phyloP scores from a whole-genome alignment of 1,139 yeast species.

The Blastobotrys buckinghamii region DNA sequence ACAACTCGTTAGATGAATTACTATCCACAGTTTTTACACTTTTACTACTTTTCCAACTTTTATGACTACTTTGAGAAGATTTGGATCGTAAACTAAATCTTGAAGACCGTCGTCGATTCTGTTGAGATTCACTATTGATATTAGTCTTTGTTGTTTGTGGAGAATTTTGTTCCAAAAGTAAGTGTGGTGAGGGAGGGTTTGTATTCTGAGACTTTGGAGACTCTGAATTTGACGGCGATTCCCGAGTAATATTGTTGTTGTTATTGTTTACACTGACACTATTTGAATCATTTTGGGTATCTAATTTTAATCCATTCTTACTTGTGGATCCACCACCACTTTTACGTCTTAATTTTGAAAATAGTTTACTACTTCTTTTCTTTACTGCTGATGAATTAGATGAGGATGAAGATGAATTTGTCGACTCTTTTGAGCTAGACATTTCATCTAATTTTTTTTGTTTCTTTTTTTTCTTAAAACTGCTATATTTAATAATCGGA shows the following conservation, averaged over 20 bases:
- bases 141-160: neutral
- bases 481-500: too few species aligned
- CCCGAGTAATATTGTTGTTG: neutral
- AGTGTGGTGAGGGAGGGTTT: neutral
- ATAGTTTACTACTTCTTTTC: conserved; percentile 1
- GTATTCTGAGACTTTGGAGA: neutral
- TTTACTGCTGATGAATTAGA: neutral
- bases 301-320: neutral
- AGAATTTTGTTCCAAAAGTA: neutral
- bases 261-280: neutral
- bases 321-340: conserved; percentile 1
- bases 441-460: too few species aligned
- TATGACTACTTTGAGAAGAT: conserved; percentile 4
- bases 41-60: neutral
- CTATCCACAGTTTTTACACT: neutral
- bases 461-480: neutral
- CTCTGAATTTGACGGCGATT: neutral
- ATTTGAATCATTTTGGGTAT: neutral
- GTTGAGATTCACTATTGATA: neutral
- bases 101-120: neutral
- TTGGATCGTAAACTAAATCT: conserved; percentile 1
- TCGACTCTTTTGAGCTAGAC: neutral
- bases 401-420: neutral
- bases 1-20: neutral
- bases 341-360: neutral